Evolutionary conservation across 768 basidiomycete species (phyloP), one percentile per base, ranked within the genome.

Genomic region (Rhodotorula graminis): DNA sequence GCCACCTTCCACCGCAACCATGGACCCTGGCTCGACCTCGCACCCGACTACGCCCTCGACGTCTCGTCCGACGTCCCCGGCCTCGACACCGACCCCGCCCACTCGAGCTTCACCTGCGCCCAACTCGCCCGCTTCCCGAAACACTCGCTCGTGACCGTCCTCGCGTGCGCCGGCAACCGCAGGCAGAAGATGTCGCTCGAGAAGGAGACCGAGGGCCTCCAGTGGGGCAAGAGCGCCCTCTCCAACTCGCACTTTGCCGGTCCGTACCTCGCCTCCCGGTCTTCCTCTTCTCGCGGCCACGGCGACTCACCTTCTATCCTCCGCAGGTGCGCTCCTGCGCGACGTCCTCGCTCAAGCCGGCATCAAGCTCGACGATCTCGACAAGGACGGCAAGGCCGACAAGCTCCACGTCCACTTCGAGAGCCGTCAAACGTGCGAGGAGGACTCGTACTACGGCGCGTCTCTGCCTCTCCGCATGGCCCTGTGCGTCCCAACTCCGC

Each of bases 1-100:
- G 82, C 88, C n/a, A 83, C 87, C 18, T 91, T 89, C 77, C 86
- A 86, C 70, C 86, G 90, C 47, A 90, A 90, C 76, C 89, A 90
- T 76, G 86, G 89, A 58, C 56, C 27, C 27, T 44, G 72, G 65
- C 76, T 75, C 55, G 63, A 76, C 56, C 69, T 79, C 29, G 73
- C 74, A 1, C 33, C 68, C n/a, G 56, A 72, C 8, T 82, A 79
- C 65, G 70, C 7, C 7, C 57, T 58, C 2, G 5, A 21, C 14
- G 11, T 60, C 27, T 2, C 25, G 1, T 29, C 25, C 27, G 59
- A 60, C 27, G 27, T n/a, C 2, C 11, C 42, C 42, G 42, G 5
- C 25, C n/a, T 15, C 6, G 8, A 9, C 14, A n/a, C 40, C 62
- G 9, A n/a, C n/a, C n/a, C 37, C 37, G 37, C 4, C 37, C 37